Percentiles rank a stretch among this genome's conserved stretches.
phyloP scores from a whole-genome alignment of 176 grass and related monocot species.

The Canna indica region DNA sequence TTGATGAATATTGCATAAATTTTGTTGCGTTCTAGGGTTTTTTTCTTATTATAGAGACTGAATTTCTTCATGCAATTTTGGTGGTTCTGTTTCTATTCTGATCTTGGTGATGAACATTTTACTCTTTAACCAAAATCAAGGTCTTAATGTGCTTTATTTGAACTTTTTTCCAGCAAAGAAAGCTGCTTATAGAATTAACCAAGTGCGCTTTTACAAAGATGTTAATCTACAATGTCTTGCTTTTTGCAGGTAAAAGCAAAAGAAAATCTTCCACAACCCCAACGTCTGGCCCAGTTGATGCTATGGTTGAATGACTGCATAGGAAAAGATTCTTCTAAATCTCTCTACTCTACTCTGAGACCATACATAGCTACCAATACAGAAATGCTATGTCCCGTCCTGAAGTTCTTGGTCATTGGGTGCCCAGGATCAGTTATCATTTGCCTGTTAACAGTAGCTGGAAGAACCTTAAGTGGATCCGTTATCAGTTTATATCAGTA shows the following conservation, averaged over 20 bases:
- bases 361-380: not conserved
- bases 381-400: not conserved
- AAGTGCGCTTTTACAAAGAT: not conserved
- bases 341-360: not conserved
- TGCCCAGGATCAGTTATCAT: not conserved
- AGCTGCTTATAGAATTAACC: not conserved
- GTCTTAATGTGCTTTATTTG: not conserved
- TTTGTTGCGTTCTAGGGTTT: not conserved
- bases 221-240: not conserved
- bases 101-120: not conserved
- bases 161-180: not conserved
- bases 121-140: not conserved
- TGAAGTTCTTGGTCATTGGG: not conserved
- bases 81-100: not conserved
- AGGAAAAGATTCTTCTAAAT: not conserved
- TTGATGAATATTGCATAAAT: not conserved
- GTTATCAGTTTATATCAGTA: not conserved
- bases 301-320: slow-evolving; percentile 49
- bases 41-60: not conserved
- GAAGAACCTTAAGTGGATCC: not conserved
- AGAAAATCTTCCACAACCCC: slow-evolving; percentile 27
- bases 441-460: not conserved
- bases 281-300: slow-evolving; percentile 26
- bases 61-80: not conserved
- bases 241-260: slow-evolving; percentile 53